Evolutionary conservation across 2,329 filamentous ascomycete species (phyloP), one percentile per base, ranked within the genome.

Genomic region (Fusarium nodosum): DNA sequence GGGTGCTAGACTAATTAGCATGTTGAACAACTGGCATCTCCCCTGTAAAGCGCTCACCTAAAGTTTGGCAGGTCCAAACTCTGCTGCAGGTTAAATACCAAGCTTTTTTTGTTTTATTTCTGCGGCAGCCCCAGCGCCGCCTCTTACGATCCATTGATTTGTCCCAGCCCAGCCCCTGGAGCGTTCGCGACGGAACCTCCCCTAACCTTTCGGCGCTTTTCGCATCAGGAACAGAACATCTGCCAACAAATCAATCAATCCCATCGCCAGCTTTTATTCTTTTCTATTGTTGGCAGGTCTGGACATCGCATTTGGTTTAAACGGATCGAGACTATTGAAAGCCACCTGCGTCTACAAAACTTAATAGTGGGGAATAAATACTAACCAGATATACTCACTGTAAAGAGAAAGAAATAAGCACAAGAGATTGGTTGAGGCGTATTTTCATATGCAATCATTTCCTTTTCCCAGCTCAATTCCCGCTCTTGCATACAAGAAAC

Each of bases 361-460:
- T 39, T 39, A 20, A 24, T 46, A 26, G 47, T 26, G 22, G 30
- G 48, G 7, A 10, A 55, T 12, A 28, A 22, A 24, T 50, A 38
- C 10, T 30, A 30, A 30, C 28, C 22, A 28, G 41, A 51, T 11
- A 38, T n/a, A 39, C 18, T 39, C 11, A 39, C 36, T 39, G 36
- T 39, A 39, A 22, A 39, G 24, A 38, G 16, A 20, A 9, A 31
- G 8, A n/a, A 39, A 58, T 36, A 26, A 65, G 20, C 26, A 39
- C 16, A 48, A 48, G 41, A 60, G 47, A 60, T 50, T 34, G 54
- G 42, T 16, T 31, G 47, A 41, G 41, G 47, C 54, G 60, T 38
- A 53, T 47, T 31, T 39, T 9, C 46, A 62, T 30, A 24, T 64
- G 24, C 44, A 53, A 65, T 65, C 62, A 65, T 65, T 60, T 65